Evolutionary conservation across 345 rosid species (phyloP).

Genomic region (Litchi chinensis): DNA sequence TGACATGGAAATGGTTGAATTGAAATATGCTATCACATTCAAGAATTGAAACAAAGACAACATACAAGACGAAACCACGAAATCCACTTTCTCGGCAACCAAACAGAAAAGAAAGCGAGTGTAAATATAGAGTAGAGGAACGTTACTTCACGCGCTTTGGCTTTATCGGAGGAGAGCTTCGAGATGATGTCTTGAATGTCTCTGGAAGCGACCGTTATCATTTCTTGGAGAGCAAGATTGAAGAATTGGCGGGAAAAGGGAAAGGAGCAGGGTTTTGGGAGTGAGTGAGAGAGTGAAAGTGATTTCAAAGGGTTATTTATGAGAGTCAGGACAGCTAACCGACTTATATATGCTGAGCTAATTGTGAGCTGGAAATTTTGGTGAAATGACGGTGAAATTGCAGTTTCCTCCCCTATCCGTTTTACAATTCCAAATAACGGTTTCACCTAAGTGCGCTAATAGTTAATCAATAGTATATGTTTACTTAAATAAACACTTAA

Average conservation of each 20-base stretch:
- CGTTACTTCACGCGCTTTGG: slow-evolving; percentile 77
- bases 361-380: not conserved
- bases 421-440: too few species aligned
- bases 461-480: too few species aligned
- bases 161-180: slow-evolving; percentile 92
- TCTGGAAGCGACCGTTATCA: slow-evolving; percentile 57
- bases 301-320: not conserved
- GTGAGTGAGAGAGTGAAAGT: not conserved
- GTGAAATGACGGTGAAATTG: not conserved
- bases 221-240: not conserved
- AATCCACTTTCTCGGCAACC: not conserved
- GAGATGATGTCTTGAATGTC: slow-evolving; percentile 81
- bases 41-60: too few species aligned
- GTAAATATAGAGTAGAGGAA: slow-evolving; percentile 14
- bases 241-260: slow-evolving; percentile 14
- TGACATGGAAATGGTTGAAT: slow-evolving; percentile 34
- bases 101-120: slow-evolving; percentile 17
- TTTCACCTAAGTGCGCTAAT: too few species aligned
- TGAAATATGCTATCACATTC: too few species aligned
- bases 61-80: too few species aligned
- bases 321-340: too few species aligned
- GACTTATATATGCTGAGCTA: too few species aligned
- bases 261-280: not conserved
- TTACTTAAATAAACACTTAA: too few species aligned
- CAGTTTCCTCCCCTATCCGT: not conserved